Evolutionary conservation across 257 asterid genomes (phyloP).

Genomic region (Anisodus tanguticus): DNA sequence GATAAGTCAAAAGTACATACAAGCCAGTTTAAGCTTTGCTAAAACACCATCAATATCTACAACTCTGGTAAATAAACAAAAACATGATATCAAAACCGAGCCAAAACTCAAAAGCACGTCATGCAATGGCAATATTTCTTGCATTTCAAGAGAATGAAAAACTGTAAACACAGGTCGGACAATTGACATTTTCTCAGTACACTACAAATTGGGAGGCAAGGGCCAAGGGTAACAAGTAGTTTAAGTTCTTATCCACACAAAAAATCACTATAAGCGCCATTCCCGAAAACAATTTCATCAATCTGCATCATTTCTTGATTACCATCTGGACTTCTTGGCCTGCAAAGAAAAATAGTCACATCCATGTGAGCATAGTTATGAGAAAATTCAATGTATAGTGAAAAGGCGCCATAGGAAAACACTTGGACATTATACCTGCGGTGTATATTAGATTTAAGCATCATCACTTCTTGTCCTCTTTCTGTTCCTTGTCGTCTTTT

Average conservation of each 20-base stretch:
- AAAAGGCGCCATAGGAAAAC: not conserved
- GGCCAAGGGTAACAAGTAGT: not conserved
- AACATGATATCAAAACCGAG: not conserved
- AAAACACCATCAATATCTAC: not conserved
- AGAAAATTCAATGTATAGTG: not conserved
- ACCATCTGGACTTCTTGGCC: not conserved
- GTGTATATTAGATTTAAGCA: not conserved
- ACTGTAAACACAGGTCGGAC: not conserved
- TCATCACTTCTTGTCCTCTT: slow-evolving; percentile 32
- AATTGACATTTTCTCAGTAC: not conserved
- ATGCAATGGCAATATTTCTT: not conserved
- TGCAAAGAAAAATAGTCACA: not conserved
- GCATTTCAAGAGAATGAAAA: not conserved
- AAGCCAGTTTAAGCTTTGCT: not conserved
- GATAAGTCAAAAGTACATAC: not conserved
- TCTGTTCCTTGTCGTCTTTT: not conserved
- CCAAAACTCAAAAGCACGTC: not conserved
- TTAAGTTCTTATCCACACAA: not conserved
- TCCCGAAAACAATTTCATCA: not conserved
- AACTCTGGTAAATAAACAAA: not conserved
- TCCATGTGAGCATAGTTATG: not conserved
- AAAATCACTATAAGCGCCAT: not conserved
- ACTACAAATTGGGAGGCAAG: not conserved
- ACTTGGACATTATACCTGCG: not conserved
- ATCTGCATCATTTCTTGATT: not conserved